phyloP scores from a whole-genome alignment of 2,329 filamentous ascomycete species.

The Colletotrichum magnum region DNA sequence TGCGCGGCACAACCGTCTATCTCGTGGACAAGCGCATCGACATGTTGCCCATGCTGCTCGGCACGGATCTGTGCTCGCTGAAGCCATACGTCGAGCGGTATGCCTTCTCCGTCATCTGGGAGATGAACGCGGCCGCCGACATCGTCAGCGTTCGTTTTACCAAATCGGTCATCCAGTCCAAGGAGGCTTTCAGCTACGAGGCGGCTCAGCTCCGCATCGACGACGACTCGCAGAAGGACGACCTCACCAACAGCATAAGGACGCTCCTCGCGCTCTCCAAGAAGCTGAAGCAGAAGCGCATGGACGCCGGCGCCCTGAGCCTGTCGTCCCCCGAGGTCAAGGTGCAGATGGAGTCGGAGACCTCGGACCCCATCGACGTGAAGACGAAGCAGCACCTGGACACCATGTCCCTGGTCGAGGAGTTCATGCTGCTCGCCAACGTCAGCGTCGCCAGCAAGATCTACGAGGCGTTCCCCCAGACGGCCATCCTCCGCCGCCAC shows the following conservation, averaged over 20 bases:
- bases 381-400: constrained; percentile 95
- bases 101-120: constrained; percentile 90
- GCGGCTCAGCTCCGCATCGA: constrained; percentile 95
- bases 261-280: constrained; percentile 89
- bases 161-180: constrained; percentile 97
- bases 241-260: constrained; percentile 91
- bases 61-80: constrained; percentile 94
- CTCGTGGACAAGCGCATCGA: constrained; percentile 99
- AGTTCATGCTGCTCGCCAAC: constrained; percentile 99
- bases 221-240: constrained; percentile 87
- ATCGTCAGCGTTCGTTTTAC: constrained; percentile 90
- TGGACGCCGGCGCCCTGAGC: constrained; percentile 95
- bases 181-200: constrained; percentile 98
- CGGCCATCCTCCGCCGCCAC: constrained; percentile 92
- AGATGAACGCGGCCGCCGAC: constrained; percentile 87
- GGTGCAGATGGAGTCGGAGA: constrained; percentile 95
- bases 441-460: constrained; percentile 93
- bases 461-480: constrained; percentile 93
- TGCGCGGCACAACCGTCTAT: constrained; percentile 96
- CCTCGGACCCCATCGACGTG: constrained; percentile 94
- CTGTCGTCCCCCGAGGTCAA: constrained; percentile 98
- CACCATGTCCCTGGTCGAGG: constrained; percentile 97
- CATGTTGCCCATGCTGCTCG: constrained; percentile 97
- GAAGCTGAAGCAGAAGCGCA: constrained; percentile 93
- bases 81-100: constrained; percentile 98